Base-by-base conservation (phyloP, 2,329 filamentous ascomycete genomes). In the Cadophora gregata region DNA sequence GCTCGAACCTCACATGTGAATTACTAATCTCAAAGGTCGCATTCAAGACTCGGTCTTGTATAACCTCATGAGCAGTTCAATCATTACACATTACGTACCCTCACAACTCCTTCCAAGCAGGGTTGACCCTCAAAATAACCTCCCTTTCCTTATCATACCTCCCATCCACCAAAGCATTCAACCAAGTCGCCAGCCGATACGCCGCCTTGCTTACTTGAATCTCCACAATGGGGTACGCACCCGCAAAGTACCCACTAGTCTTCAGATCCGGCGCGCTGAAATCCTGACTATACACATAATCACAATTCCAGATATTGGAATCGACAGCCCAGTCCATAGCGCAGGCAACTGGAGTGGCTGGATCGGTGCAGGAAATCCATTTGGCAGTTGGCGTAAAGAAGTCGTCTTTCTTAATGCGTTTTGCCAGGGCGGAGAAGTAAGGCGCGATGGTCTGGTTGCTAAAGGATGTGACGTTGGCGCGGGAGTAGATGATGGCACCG, bases 401-500 rank as follows among this genome's bases (percentile, higher is more conserved):
- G 21, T 55, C 51, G 7, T 55, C 51, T 7, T 55, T 33, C 9
- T 55, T 55, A 29, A 55, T n/a, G 4, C 51, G 27, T 2, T 31
- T 31, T 14, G 29, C 27, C 2, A 55, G 27, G 19, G 51, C 27
- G 5, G 51, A 31, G 27, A 55, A 55, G 51, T 55, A 55, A 10
- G 51, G 51, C 4, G 51, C 51, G 27, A 55, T 31, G 27, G 51
- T 55, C 21, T 55, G 51, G 51, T 55, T 55, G 16, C 27, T 55
- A 29, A 55, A 55, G 27, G 51, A 55, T 9, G 51, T 31, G 27
- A 55, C 51, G 16, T 55, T 55, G 51, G 51, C 51, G 16, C 51
- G 51, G 16, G 51, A 55, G 51, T 55, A 55, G 51, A 55, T 55
- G 27, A 55, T 55, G 14, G 51, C 51, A n/a, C 51, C 51, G 51